Evolutionary conservation across 768 basidiomycete species (phyloP).

Genomic region (Coprinopsis strossmayeri): DNA sequence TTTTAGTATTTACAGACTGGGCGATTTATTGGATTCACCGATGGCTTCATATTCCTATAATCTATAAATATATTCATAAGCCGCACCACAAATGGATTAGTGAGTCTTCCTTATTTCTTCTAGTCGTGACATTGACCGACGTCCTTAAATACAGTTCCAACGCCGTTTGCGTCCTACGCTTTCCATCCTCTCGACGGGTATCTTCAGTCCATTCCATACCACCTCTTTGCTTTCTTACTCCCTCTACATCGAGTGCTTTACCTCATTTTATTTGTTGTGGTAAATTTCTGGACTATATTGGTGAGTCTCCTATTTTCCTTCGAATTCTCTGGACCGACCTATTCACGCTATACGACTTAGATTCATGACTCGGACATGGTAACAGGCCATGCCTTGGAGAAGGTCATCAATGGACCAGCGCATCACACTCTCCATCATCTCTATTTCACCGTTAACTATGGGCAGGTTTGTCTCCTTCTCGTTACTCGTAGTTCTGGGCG

Average conservation of each 20-base stretch:
- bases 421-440: conserved; percentile 97
- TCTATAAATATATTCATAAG: conserved; percentile 94
- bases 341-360: conserved; percentile 33
- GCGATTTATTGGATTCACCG: conserved; percentile 97
- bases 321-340: neutral
- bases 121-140: neutral
- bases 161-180: conserved; percentile 95
- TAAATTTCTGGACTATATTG: conserved; percentile 93
- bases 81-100: conserved; percentile 99
- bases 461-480: conserved; percentile 60
- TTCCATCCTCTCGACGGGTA: conserved; percentile 98
- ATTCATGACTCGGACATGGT: conserved; percentile 99
- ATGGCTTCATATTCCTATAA: conserved; percentile 69
- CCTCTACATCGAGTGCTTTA: conserved; percentile 84
- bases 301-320: conserved; percentile 37
- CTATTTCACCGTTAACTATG: conserved; percentile 96
- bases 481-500: neutral
- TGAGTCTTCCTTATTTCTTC: conserved; percentile 35
- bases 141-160: conserved; percentile 62
- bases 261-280: conserved; percentile 80
- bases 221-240: conserved; percentile 84
- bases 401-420: conserved; percentile 93
- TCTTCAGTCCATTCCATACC: conserved; percentile 90
- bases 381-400: conserved; percentile 82
- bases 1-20: conserved; percentile 65